phyloP scores from a whole-genome alignment of 176 grass and related monocot species.

The Stipa capillata region DNA sequence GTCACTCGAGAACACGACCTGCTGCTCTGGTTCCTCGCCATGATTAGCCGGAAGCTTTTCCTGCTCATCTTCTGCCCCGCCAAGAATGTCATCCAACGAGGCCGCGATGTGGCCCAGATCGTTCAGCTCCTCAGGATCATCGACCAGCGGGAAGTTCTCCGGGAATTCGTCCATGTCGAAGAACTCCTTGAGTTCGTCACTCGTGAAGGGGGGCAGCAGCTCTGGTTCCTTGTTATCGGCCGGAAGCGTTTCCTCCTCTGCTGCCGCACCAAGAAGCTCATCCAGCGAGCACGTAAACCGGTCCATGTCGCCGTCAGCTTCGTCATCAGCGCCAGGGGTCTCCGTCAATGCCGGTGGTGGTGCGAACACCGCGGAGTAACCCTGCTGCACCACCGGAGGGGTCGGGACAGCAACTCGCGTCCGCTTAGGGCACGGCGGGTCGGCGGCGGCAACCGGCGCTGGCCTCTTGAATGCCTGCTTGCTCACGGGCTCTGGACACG shows the following conservation, averaged over 20 bases:
- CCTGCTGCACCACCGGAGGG: too few species aligned
- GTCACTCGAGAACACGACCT: not conserved
- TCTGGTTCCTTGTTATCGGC: too few species aligned
- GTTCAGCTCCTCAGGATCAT: not conserved
- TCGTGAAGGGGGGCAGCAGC: not conserved
- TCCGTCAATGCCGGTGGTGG: not conserved
- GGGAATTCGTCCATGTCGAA: too few species aligned
- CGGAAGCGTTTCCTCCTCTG: too few species aligned
- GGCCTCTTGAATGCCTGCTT: not conserved
- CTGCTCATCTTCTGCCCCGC: not conserved
- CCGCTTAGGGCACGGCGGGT: not conserved
- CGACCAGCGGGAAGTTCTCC: too few species aligned
- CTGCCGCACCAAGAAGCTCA: not conserved
- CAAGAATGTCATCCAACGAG: not conserved
- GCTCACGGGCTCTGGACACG: not conserved
- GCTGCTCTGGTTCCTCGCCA: not conserved
- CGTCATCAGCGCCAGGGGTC: not conserved
- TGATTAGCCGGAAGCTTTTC: not conserved
- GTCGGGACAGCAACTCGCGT: not conserved
- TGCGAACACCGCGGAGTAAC: not conserved
- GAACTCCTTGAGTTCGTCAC: too few species aligned
- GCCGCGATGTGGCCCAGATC: not conserved
- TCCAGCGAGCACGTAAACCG: not conserved
- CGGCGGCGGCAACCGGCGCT: not conserved
- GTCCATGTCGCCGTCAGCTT: not conserved